phyloP scores from a whole-genome alignment of 1,284 basidiomycete genomes.

The Ganoderma boninense region DNA sequence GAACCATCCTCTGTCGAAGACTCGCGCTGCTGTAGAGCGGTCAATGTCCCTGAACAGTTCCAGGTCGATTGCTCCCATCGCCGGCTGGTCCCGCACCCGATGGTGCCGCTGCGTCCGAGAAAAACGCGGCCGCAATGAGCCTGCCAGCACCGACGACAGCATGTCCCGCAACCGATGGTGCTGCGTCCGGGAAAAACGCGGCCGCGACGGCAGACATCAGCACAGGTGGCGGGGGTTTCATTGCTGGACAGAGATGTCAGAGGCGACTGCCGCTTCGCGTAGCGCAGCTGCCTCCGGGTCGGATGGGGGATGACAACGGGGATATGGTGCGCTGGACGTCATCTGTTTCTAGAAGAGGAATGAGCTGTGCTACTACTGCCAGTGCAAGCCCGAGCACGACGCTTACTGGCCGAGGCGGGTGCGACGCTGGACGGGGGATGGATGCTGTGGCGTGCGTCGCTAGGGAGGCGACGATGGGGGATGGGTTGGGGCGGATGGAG shows the following conservation, averaged over 20 bases:
- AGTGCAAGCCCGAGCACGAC: slow-evolving; percentile 21
- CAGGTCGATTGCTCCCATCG: no score
- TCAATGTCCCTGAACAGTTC: no score
- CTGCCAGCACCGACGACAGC: no score
- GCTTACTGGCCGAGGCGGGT: slow-evolving; percentile 7
- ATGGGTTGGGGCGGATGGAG: neutral
- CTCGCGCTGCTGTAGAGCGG: no score
- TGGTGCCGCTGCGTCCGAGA: no score
- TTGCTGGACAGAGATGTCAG: slow-evolving; percentile 14
- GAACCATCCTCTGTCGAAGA: no score
- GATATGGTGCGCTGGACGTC: slow-evolving; percentile 1
- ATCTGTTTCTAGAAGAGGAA: slow-evolving; percentile 13
- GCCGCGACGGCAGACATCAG: neutral
- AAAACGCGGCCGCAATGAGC: no score
- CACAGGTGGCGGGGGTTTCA: slow-evolving; percentile 4
- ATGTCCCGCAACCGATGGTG: no score
- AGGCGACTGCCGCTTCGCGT: slow-evolving; percentile 31
- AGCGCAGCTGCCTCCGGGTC: slow-evolving; percentile 30
- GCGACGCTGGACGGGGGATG: slow-evolving; percentile 1
- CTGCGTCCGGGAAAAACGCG: no score
- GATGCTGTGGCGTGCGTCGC: neutral
- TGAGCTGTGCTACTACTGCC: slow-evolving; percentile 8
- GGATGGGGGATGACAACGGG: neutral
- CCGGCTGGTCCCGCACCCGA: no score
- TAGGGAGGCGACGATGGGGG: slow-evolving; percentile 2